Base-by-base conservation (phyloP, 2,329 filamentous ascomycete species). In the Ophiostoma sp. region DNA sequence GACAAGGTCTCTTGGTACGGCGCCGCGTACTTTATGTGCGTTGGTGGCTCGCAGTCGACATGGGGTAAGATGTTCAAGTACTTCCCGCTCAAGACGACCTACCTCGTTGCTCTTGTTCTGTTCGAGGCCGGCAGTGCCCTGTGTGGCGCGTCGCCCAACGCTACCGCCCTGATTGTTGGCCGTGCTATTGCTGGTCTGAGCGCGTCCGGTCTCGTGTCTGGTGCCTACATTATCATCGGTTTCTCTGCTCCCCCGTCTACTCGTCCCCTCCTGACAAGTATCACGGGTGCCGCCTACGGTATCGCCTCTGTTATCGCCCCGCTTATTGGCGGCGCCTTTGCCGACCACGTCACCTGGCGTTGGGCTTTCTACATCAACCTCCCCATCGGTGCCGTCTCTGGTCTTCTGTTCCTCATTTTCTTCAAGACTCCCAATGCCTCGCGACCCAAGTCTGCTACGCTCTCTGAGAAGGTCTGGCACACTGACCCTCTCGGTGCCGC, bases 1-100 rank as follows among this genome's bases (percentile, higher is more conserved):
- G 82, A 84, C 48, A 85, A 88, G 75, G 84, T 88, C 15, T 85
- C 86, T 31, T 91, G 89, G 89, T 90, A 90, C 76, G 87, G 87
- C 1, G 83, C 86, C 19, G 86, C 86, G 61, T 88, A 85, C 76
- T 87, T 87, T 78, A 81, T 87, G 76, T 85, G 84, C 2, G 78
- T 85, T 39, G 85, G 82, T 11, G 81, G 80, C 74, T 82, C 84
- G 76, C 84, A 85, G 77, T 83, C 83, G 55, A 81, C 82, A 19
- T 85, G 82, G 81, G 84, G 84, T 71, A 87, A 87, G 71, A 80
- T 81, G 3, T 85, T 84, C 79, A 85, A 84, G 75, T 87, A 86
- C 78, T 89, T 89, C 76, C 80, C 84, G 15, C 82, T 71, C 70
- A 76, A 76, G 50, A 63, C 61, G 55, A 31, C 71, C n/a, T 74